Base-by-base conservation (phyloP, 2,329 filamentous ascomycete genomes). In the Tolypocladium capitatum region DNA sequence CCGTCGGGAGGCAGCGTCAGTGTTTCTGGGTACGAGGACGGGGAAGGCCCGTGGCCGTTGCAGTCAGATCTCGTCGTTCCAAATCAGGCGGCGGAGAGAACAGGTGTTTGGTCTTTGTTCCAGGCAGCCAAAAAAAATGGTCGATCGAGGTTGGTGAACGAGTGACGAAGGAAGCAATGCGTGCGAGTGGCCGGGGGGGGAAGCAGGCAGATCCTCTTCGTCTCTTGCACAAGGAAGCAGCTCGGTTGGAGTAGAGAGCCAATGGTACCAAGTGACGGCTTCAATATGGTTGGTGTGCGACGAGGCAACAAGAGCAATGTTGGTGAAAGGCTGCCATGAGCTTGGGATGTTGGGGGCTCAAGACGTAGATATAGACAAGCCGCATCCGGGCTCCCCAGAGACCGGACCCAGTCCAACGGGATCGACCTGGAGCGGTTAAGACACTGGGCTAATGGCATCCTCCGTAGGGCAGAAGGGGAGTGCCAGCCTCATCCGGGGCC, bases 401-500 rank as follows among this genome's bases (percentile, higher is more conserved):
- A 48, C 41, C 16, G 47, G 49, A 48, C 47, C 45, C 42, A 38
- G 49, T 36, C 36, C 28, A 33, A 45, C 48, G 46, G 52, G 49
- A 51, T 51, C 48, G 49, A 32, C 49, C 43, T 48, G 28, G 28
- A 49, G 35, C 46, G 41, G 43, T 45, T 43, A 43, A 45, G 14
- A 48, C 40, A 48, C 47, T 46, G 21, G 31, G 43, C 43, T 46
- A 46, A 42, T 32, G 43, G 46, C 45, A 47, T n/a, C n/a, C n/a
- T n/a, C n/a, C n/a, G n/a, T 48, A 49, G 49, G 51, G 51, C 48
- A 49, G 47, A 49, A 33, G 44, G 43, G 46, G 52, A 41, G 36
- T 46, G 43, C 52, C 49, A 56, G 50, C 49, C 52, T 55, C 53
- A 51, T 52, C 53, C 45, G 48, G 48, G 49, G 36, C 45, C 46